These are phyloP conservation scores for Yamadazyma sp. DNA, from an alignment of 805 yeast species.

Conservation along the genomic window DNA sequence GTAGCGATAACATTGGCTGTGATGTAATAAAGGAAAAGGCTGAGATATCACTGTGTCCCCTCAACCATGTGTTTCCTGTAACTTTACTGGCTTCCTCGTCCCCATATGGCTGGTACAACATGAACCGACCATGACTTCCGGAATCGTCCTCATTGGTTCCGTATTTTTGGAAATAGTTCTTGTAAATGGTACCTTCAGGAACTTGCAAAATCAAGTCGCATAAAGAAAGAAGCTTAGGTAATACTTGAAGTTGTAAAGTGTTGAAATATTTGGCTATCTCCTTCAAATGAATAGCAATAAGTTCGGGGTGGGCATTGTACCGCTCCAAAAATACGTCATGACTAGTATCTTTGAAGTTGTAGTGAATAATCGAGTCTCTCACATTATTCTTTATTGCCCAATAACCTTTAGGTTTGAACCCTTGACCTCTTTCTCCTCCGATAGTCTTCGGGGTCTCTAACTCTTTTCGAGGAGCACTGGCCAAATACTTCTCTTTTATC, in stretches of 20 bases:
- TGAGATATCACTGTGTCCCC: slow-evolving; percentile 49
- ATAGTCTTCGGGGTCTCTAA: slow-evolving; percentile 26
- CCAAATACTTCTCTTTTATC: slow-evolving; percentile 23
- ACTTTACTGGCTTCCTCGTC: slow-evolving; percentile 25
- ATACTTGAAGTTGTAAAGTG: slow-evolving; percentile 36
- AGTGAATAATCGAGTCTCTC: slow-evolving; percentile 45
- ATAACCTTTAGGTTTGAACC: slow-evolving; percentile 49
- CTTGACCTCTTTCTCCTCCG: slow-evolving; percentile 49
- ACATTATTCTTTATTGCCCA: slow-evolving; percentile 48
- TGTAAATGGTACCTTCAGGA: slow-evolving; percentile 47
- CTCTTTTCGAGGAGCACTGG: slow-evolving; percentile 31
- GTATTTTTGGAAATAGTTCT: slow-evolving; percentile 35
- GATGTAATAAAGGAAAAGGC: slow-evolving; percentile 42
- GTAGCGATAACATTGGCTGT: slow-evolving; percentile 42
- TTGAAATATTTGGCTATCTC: slow-evolving; percentile 42
- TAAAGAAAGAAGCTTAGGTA: slow-evolving; percentile 35
- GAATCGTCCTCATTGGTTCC: slow-evolving; percentile 32
- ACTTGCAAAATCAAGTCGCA: slow-evolving; percentile 47
- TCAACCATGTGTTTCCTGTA: slow-evolving; percentile 42
- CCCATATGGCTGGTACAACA: slow-evolving; percentile 26
- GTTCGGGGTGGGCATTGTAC: slow-evolving; percentile 38
- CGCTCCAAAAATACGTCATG: slow-evolving; percentile 31
- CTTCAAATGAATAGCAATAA: slow-evolving; percentile 36
- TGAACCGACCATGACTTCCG: slow-evolving; percentile 28
- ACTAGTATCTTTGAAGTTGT: slow-evolving; percentile 41